Evolutionary conservation across 306 rosid species (phyloP).

Genomic region (Lathyrus tuberosus): DNA sequence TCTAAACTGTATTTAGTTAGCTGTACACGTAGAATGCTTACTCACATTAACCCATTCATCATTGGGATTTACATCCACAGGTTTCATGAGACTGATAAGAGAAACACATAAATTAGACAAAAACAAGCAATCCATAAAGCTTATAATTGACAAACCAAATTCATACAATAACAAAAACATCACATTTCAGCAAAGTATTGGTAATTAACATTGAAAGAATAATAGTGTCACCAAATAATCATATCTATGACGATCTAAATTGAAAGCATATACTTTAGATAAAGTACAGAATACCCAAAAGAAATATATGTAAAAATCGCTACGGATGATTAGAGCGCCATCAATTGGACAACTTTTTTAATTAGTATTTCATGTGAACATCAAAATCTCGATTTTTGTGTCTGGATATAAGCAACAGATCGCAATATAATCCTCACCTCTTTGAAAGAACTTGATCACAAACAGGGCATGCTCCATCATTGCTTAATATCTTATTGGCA

Average conservation of each 20-base stretch:
- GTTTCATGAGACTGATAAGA: constrained; percentile 87
- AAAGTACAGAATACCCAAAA: constrained; percentile 26
- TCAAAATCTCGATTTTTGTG: constrained; percentile 15
- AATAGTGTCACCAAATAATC: constrained; percentile 19
- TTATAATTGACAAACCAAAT: constrained; percentile 25
- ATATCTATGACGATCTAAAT: constrained; percentile 24
- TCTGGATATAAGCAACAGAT: constrained; percentile 36
- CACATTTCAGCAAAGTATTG: constrained; percentile 26
- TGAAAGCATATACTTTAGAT: constrained; percentile 13
- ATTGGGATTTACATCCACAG: constrained; percentile 87
- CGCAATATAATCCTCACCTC: constrained; percentile 57
- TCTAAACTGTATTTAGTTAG: constrained; percentile 18
- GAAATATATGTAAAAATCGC: constrained; percentile 1
- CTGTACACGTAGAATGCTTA: constrained; percentile 35
- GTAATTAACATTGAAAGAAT: constrained; percentile 17
- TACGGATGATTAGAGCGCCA: constrained; percentile 9
- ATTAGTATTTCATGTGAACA: constrained; percentile 11
- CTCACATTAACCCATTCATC: constrained; percentile 97
- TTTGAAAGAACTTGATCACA: constrained; percentile 99
- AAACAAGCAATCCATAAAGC: constrained; percentile 4
- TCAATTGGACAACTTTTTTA: constrained; percentile 10
- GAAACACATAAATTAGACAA: constrained; percentile 36
- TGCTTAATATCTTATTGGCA: constrained; percentile 89
- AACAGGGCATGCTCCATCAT: constrained; percentile 90
- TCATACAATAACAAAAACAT: constrained; percentile 25